These are phyloP conservation scores for Cryptosporidium felis DNA, from an alignment of 169 alveolate species.

Conservation along the genomic window DNA sequence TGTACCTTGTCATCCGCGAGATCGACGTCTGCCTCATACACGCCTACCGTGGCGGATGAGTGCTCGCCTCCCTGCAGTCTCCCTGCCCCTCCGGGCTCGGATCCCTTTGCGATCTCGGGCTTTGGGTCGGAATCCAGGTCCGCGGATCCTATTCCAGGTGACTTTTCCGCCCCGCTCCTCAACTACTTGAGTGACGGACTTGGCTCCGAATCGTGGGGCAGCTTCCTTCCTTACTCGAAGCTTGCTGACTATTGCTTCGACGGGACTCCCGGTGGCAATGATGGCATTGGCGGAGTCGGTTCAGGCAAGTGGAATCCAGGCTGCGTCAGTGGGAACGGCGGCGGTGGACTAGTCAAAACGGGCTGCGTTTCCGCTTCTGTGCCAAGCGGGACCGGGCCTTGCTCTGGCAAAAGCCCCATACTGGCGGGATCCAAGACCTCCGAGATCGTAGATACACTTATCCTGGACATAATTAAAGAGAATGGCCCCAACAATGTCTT, in stretches of 20 bases:
- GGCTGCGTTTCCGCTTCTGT: not conserved
- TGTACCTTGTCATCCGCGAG: conserved; percentile 53
- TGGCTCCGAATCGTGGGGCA: conserved; percentile 48
- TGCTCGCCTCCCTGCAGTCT: conserved; percentile 54
- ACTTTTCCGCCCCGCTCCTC: conserved; percentile 54
- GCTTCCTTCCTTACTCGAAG: conserved; percentile 57
- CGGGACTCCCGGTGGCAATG: not conserved
- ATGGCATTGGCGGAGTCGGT: not conserved
- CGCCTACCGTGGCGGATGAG: conserved; percentile 56
- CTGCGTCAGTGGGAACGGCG: not conserved
- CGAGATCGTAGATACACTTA: conserved; percentile 3
- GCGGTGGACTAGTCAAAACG: not conserved
- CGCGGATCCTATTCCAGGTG: conserved; percentile 14
- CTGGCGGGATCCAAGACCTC: conserved; percentile 3
- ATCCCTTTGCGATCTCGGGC: conserved; percentile 34
- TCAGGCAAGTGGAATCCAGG: no score
- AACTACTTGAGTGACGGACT: conserved; percentile 63
- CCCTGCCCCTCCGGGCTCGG: conserved; percentile 66
- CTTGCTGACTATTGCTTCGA: conserved; percentile 53
- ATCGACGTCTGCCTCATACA: conserved; percentile 49
- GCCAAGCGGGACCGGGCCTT: not conserved
- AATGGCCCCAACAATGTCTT: conserved; percentile 5
- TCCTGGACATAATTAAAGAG: conserved; percentile 14
- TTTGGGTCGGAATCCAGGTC: conserved; percentile 44
- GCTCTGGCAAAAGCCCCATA: not conserved